A percentile compares a stretch with the other conserved stretches of the same genome.
Conservation (phyloP, 2,329 filamentous ascomycete species). For the Exophiala spinifera region DNA sequence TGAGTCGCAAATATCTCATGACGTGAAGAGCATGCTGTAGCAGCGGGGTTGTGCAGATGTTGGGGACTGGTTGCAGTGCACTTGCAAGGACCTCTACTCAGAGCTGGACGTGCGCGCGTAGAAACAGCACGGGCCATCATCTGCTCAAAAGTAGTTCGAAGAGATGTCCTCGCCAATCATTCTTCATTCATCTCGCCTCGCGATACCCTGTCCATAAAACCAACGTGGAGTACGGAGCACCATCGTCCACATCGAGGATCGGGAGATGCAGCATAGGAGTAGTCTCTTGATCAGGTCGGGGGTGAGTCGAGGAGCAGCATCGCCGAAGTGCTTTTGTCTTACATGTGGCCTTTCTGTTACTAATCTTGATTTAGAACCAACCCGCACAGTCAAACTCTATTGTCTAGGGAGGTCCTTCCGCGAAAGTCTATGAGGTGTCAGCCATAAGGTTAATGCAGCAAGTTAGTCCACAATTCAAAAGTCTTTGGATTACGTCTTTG, state of each 20-base stretch:
- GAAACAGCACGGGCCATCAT: not conserved
- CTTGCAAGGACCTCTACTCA: not conserved
- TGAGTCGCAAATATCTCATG: not conserved
- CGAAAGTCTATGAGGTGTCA: not conserved
- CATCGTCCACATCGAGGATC: not conserved
- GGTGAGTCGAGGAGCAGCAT: not conserved
- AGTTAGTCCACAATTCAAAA: too few species aligned
- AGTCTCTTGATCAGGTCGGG: not conserved
- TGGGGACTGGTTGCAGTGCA: not conserved
- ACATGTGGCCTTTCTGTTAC: not conserved
- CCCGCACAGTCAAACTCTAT: not conserved
- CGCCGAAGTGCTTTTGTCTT: not conserved
- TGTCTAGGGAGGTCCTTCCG: not conserved
- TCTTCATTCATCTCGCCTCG: slow-evolving; percentile 1
- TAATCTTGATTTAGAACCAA: not conserved
- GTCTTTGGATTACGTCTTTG: too few species aligned
- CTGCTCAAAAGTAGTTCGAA: not conserved
- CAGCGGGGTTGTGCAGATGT: too few species aligned
- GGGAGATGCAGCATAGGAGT: not conserved
- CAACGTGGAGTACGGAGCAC: not conserved
- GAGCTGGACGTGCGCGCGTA: not conserved
- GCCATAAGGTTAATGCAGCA: too few species aligned
- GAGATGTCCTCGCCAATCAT: not conserved
- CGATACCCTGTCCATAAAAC: not conserved
- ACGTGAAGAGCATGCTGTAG: not conserved